phyloP scores from a whole-genome alignment of 805 yeast genomes.

The Kluyveromyces nonfermentans region DNA sequence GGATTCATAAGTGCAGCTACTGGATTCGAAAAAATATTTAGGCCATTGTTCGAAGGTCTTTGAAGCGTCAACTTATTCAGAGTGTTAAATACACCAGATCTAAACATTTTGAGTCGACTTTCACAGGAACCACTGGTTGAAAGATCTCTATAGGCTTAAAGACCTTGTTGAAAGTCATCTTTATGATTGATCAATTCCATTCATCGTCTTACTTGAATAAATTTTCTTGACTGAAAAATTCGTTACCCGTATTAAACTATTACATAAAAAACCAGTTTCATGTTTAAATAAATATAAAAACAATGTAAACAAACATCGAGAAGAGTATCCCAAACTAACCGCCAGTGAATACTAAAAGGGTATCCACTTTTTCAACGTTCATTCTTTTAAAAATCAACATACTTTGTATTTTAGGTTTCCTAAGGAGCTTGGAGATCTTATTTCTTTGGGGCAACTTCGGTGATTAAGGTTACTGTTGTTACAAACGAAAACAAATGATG shows the following conservation, averaged over 20 bases:
- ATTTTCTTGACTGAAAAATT: not conserved
- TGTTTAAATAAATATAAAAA: too few species aligned
- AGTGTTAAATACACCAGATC: not conserved
- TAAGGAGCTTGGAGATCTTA: too few species aligned
- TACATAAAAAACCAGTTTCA: too few species aligned
- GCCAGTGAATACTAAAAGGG: too few species aligned
- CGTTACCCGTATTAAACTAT: not conserved
- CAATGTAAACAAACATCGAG: too few species aligned
- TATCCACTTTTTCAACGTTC: too few species aligned
- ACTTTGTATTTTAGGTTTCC: too few species aligned
- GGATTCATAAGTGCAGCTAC: slow-evolving; percentile 11
- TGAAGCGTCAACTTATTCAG: not conserved
- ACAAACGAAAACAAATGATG: not conserved
- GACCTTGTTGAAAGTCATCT: too few species aligned
- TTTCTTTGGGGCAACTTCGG: not conserved
- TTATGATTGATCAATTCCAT: not conserved
- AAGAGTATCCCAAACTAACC: too few species aligned
- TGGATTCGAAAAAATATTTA: slow-evolving; percentile 2
- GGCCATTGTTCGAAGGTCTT: not conserved
- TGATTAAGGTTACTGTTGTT: not conserved
- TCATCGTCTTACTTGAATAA: not conserved
- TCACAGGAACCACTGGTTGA: too few species aligned
- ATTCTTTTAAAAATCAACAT: too few species aligned
- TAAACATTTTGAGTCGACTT: not conserved
- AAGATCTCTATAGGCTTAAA: too few species aligned